These are phyloP conservation scores for Raffaelea deltoideospora DNA, from an alignment of 2,329 filamentous ascomycete genomes.

Conservation along the genomic window DNA sequence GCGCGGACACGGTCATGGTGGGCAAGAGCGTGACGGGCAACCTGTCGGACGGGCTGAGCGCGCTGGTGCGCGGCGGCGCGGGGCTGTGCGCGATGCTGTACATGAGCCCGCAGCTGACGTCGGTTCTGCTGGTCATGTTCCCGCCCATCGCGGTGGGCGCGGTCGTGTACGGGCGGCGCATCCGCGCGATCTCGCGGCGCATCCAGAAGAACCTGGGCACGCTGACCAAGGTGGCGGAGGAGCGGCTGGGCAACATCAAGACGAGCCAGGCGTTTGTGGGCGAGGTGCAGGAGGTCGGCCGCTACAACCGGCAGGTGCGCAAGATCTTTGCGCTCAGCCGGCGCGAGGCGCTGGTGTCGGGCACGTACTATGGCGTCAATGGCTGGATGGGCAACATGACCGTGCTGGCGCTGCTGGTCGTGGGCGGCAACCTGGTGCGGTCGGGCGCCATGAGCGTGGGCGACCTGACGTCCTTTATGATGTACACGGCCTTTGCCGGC, in stretches of 20 bases:
- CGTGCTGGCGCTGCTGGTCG: slow-evolving; percentile 76
- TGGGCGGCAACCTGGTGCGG: slow-evolving; percentile 81
- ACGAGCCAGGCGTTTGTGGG: slow-evolving; percentile 94
- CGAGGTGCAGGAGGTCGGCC: slow-evolving; percentile 74
- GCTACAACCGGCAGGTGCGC: slow-evolving; percentile 85
- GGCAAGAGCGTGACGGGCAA: slow-evolving; percentile 98
- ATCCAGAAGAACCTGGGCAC: slow-evolving; percentile 91
- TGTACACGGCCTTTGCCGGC: slow-evolving; percentile 83
- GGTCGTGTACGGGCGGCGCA: slow-evolving; percentile 79
- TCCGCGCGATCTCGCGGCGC: slow-evolving; percentile 76
- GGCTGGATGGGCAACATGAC: slow-evolving; percentile 95
- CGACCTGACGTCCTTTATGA: slow-evolving; percentile 89
- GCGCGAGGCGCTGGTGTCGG: slow-evolving; percentile 74
- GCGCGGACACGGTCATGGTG: slow-evolving; percentile 93
- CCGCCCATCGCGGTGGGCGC: slow-evolving; percentile 83
- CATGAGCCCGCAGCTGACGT: slow-evolving; percentile 80
- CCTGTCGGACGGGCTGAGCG: slow-evolving; percentile 84
- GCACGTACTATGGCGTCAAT: slow-evolving; percentile 75
- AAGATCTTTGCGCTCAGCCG: slow-evolving; percentile 84
- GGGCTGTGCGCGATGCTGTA: slow-evolving; percentile 93
- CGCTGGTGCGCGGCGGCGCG: slow-evolving; percentile 76
- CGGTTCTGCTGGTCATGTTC: slow-evolving; percentile 72
- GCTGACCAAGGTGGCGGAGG: slow-evolving; percentile 92
- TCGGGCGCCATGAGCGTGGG: slow-evolving; percentile 76
- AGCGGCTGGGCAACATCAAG: slow-evolving; percentile 90